Conservation (phyloP, 2,329 filamentous ascomycete species). For the Sclerotiophoma versabilis region DNA sequence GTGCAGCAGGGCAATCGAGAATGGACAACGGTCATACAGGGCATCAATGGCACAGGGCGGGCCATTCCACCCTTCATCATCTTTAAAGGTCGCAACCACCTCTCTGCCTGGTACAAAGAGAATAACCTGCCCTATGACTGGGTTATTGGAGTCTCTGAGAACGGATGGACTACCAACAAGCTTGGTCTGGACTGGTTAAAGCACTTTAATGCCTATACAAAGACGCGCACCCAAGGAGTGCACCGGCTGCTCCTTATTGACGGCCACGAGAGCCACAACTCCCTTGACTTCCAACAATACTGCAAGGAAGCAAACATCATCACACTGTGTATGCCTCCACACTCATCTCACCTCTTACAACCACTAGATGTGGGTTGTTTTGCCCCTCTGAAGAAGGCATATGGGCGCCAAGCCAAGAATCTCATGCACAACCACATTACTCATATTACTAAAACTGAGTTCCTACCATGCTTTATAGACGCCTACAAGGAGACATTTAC, state of each 20-base stretch:
- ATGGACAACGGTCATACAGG: constrained; percentile 17
- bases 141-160: constrained; percentile 10
- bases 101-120: background rate
- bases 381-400: too few species aligned
- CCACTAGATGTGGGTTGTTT: too few species aligned
- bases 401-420: too few species aligned
- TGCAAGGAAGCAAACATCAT: too few species aligned
- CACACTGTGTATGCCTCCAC: too few species aligned
- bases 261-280: background rate
- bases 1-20: constrained; percentile 19
- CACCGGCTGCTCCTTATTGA: background rate
- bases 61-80: constrained; percentile 1
- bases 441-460: too few species aligned
- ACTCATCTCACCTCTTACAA: too few species aligned
- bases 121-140: constrained; percentile 30
- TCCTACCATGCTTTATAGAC: too few species aligned
- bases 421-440: too few species aligned
- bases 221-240: background rate
- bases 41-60: constrained; percentile 11
- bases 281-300: background rate
- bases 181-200: constrained; percentile 44
- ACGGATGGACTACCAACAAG: constrained; percentile 46
- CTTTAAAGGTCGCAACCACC: background rate
- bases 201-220: constrained; percentile 46
- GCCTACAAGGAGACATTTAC: too few species aligned